phyloP scores from a whole-genome alignment of 345 rosid genomes.

The Salix purpurea region DNA sequence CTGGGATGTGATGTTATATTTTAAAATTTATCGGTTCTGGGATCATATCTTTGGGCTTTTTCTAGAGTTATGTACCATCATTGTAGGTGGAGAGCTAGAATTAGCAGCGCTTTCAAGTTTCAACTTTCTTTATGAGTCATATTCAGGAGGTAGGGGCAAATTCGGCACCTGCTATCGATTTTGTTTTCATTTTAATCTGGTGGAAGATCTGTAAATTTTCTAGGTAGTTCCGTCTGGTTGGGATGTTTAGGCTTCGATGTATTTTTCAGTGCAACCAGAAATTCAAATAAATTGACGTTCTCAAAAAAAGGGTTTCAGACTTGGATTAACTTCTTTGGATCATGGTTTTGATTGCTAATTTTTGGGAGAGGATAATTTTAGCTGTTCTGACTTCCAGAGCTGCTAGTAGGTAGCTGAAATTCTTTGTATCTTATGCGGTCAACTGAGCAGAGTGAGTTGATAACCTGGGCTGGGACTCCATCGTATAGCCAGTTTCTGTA shows the following conservation, averaged over 20 bases:
- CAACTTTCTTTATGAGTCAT: background rate
- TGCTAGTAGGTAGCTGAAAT: background rate
- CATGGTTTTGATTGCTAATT: background rate
- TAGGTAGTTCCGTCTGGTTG: background rate
- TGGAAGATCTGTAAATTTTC: constrained; percentile 17
- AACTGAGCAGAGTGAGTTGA: background rate
- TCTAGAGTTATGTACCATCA: background rate
- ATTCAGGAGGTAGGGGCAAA: background rate
- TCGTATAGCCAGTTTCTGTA: background rate
- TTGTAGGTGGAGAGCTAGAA: background rate
- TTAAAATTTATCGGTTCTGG: constrained; percentile 5
- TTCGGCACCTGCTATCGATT: too few species aligned
- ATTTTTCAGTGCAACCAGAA: background rate
- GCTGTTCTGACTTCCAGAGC: background rate
- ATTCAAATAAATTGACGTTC: background rate
- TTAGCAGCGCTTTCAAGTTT: background rate
- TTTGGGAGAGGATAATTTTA: background rate
- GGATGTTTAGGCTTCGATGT: background rate
- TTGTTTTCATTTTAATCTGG: background rate
- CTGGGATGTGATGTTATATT: background rate
- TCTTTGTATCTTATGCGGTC: background rate
- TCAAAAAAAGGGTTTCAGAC: background rate
- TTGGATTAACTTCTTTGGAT: background rate
- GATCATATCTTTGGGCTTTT: constrained; percentile 15
- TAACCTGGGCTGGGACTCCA: background rate